Conservation (phyloP, 2,329 filamentous ascomycete species). For the Apiospora koreana region DNA sequence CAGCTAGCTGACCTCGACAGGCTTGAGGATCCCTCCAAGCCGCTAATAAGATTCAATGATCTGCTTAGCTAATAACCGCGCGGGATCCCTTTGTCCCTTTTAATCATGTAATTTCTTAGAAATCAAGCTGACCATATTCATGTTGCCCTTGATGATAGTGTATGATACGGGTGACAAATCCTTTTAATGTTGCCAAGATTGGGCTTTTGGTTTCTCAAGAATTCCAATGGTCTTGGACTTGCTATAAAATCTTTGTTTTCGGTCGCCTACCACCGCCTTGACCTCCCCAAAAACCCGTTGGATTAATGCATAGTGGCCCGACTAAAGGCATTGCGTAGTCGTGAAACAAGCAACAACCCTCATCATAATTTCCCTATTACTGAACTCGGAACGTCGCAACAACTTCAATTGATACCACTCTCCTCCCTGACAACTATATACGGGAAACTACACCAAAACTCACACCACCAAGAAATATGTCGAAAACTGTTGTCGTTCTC, state of each 20-base stretch:
- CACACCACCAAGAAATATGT: constrained; percentile 18
- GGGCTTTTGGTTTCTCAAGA: neutral
- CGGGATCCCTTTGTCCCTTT: neutral
- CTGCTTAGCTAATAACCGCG: constrained; percentile 4
- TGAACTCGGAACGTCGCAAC: neutral
- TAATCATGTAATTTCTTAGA: neutral
- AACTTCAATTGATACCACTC: too few species aligned
- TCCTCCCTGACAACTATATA: neutral
- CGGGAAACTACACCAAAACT: neutral
- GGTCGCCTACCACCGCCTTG: neutral
- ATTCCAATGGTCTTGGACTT: neutral
- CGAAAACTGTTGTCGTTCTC: constrained; percentile 48
- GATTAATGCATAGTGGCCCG: neutral
- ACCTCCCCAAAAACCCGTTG: neutral
- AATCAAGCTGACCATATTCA: neutral
- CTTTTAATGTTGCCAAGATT: neutral
- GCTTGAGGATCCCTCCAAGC: neutral
- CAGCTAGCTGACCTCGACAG: neutral
- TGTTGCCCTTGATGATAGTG: neutral
- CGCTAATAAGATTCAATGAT: neutral
- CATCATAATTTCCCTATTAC: neutral
- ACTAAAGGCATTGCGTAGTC: neutral
- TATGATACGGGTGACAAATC: neutral
- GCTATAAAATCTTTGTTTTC: neutral
- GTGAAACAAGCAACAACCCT: neutral